These are phyloP conservation scores for Pleurotus giganteus DNA, from an alignment of 768 basidiomycete genomes.

Conservation along the genomic window DNA sequence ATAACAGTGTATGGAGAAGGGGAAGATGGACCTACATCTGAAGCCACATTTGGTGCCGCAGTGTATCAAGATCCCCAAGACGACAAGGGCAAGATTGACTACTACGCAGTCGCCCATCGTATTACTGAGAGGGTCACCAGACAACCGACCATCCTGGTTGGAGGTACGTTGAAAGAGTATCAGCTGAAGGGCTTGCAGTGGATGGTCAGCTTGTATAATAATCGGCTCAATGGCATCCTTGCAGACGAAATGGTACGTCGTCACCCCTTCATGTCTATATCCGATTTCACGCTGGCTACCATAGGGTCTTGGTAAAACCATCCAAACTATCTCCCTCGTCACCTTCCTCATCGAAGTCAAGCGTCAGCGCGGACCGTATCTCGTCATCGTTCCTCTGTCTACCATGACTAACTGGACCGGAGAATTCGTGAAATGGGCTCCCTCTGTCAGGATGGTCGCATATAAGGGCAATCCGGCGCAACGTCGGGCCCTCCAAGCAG, in stretches of 20 bases:
- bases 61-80: constrained; percentile 57
- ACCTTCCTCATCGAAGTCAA: constrained; percentile 92
- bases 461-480: constrained; percentile 92
- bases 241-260: constrained; percentile 86
- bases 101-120: constrained; percentile 93
- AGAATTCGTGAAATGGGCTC: constrained; percentile 98
- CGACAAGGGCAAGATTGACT: constrained; percentile 79
- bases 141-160: constrained; percentile 75
- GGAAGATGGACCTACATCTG: constrained; percentile 75
- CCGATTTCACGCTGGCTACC: constrained; percentile 10
- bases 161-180: constrained; percentile 92
- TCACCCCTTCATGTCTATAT: constrained; percentile 4
- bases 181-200: constrained; percentile 94
- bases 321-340: constrained; percentile 93
- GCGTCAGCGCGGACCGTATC: constrained; percentile 88
- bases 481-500: constrained; percentile 73
- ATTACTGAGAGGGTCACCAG: constrained; percentile 81
- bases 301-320: constrained; percentile 93
- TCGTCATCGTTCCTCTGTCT: constrained; percentile 93
- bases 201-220: constrained; percentile 99
- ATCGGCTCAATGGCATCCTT: constrained; percentile 90
- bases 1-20: constrained; percentile 41
- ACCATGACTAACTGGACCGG: constrained; percentile 98
- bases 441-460: constrained; percentile 70
- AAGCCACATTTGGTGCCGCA: constrained; percentile 90